Evolutionary conservation across 2,329 filamentous ascomycete genomes (phyloP), one percentile per base, ranked within the genome.

Genomic region (Reticulascus tulasneorum): DNA sequence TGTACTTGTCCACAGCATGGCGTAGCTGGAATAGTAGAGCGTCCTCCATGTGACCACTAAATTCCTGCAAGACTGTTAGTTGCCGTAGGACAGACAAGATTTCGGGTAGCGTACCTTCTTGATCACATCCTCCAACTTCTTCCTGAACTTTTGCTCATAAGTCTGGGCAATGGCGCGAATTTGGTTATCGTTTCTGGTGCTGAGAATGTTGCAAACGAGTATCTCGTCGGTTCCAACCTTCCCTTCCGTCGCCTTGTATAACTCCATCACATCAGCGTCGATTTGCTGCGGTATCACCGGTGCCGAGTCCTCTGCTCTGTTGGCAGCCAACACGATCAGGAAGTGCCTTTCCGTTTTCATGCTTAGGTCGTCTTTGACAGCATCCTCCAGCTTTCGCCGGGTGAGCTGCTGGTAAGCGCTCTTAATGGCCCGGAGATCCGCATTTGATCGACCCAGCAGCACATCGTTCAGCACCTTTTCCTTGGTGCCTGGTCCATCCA

Each of bases 1-100:
- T 84, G 40, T 86, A 87, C 47, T 84, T 86, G 61, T 96, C 88
- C 6, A 77, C 67, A 4, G 86, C 91, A 10, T 82, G 72, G 9
- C 75, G 75, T n/a, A 96, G 67, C 59, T 95, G 88, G 56, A 80
- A 81, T 18, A 93, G 64, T 1, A 97, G 73, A 0, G 88, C 88
- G 12, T 86, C 77, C 57, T 90, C 73, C 89, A 97, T 96, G 56
- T 97, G 91, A 1, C 91, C 91, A 0, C 82, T 86, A 62, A 96
- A 96, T 52, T 93, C 81, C 65, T 82, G 42, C 8, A 40, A 5
- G 6, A n/a, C n/a, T n/a, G n/a, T 21, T 22, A 13, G 8, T 6
- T n/a, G 23, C 11, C 20, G 13, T 16, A 13, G 10, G 11, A 15
- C 7, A n/a, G n/a, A n/a, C n/a, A n/a, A 21, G 12, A 30, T 19